phyloP scores from a whole-genome alignment of 495 filamentous ascomycete species.

The Aspergillus cavernicola region DNA sequence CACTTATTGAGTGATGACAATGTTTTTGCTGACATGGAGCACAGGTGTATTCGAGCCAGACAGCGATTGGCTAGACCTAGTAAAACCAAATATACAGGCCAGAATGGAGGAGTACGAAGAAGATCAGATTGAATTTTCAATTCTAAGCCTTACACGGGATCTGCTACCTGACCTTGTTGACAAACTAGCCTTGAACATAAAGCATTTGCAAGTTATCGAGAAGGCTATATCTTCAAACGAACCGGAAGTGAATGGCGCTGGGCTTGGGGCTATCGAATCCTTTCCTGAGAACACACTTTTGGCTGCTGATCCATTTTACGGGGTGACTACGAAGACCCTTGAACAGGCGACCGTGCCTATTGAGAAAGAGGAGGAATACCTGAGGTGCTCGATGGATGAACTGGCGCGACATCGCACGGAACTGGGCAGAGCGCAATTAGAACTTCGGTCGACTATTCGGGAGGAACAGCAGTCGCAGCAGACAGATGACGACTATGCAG shows the following conservation, averaged over 20 bases:
- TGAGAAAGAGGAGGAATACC: conserved; percentile 15
- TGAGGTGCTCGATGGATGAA: conserved; percentile 21
- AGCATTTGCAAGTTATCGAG: conserved; percentile 32
- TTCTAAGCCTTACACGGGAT: conserved; percentile 52
- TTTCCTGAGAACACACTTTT: conserved; percentile 24
- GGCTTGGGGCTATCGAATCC: not conserved
- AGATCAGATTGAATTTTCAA: conserved; percentile 55
- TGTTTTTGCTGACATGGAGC: not conserved
- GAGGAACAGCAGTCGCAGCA: conserved; percentile 41
- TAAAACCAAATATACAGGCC: conserved; percentile 42
- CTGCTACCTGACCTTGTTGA: conserved; percentile 40
- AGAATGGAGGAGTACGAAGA: conserved; percentile 52
- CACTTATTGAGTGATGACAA: not conserved
- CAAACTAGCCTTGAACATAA: conserved; percentile 47
- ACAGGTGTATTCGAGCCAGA: conserved; percentile 30
- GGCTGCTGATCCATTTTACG: conserved; percentile 31
- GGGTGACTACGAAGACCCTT: conserved; percentile 31
- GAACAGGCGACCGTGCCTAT: conserved; percentile 25
- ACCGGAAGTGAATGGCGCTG: not conserved
- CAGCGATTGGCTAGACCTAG: conserved; percentile 49
- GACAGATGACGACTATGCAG: conserved; percentile 44
- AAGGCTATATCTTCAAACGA: conserved; percentile 24
- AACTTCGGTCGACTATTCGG: conserved; percentile 35
- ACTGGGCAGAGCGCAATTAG: conserved; percentile 31
- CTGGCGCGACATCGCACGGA: conserved; percentile 25